A percentile compares a stretch with the other conserved stretches of the same genome.
These are phyloP conservation scores for Fusarium anthophilum DNA, from an alignment of 2,329 filamentous ascomycete species.

Conservation along the genomic window DNA sequence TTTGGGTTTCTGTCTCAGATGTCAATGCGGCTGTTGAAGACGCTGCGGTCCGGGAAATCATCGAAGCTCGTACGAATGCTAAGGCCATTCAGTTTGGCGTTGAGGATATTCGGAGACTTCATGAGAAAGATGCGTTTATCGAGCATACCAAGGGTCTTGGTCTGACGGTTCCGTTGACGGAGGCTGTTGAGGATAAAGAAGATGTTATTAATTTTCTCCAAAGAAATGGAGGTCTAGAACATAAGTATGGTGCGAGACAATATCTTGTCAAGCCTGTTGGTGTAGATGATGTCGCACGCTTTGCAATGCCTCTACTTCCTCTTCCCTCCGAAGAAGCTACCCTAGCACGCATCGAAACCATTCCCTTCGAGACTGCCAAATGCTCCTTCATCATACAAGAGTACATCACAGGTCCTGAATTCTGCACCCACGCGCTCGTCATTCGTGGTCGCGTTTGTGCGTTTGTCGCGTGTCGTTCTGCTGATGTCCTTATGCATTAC, in stretches of 20 bases:
- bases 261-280: constrained; percentile 75
- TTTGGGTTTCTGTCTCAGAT: constrained; percentile 81
- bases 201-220: constrained; percentile 64
- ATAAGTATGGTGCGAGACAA: constrained; percentile 43
- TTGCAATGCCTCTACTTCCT: constrained; percentile 73
- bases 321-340: constrained; percentile 63
- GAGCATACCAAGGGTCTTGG: constrained; percentile 63
- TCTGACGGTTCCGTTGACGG: constrained; percentile 62
- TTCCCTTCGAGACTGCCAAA: constrained; percentile 53
- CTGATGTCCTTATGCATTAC: constrained; percentile 74
- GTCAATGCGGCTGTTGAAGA: constrained; percentile 73
- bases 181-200: constrained; percentile 61
- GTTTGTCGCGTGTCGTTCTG: constrained; percentile 73
- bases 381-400: constrained; percentile 67
- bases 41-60: constrained; percentile 68
- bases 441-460: constrained; percentile 71
- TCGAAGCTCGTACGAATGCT: constrained; percentile 67
- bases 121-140: constrained; percentile 74
- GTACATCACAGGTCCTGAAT: constrained; percentile 69
- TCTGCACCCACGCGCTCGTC: constrained; percentile 76
- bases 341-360: constrained; percentile 59
- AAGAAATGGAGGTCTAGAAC: constrained; percentile 31
- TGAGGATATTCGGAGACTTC: constrained; percentile 64
- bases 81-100: constrained; percentile 71
- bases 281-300: constrained; percentile 67